Conservation (phyloP, 768 basidiomycete species). For the Thelephora aurantiotincta region DNA sequence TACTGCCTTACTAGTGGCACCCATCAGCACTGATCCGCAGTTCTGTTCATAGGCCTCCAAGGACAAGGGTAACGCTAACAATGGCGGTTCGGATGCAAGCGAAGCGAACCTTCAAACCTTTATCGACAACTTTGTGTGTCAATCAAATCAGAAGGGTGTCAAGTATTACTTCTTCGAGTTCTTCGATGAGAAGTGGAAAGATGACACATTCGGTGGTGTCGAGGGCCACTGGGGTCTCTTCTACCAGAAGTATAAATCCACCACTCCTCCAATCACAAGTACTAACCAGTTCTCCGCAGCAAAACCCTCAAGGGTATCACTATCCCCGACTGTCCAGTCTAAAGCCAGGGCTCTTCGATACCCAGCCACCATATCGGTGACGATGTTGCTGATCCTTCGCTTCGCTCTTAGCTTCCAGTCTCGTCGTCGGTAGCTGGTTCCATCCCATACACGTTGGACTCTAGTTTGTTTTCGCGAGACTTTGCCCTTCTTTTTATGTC, state of each 20-base stretch:
- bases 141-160: conserved; percentile 69
- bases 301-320: conserved; percentile 59
- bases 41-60: conserved; percentile 26
- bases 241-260: conserved; percentile 31
- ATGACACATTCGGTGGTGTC: conserved; percentile 62
- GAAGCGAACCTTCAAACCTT: conserved; percentile 60
- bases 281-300: conserved; percentile 23
- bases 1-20: background rate
- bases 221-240: conserved; percentile 51
- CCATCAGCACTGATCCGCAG: background rate
- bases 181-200: conserved; percentile 78
- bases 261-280: background rate
- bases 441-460: background rate
- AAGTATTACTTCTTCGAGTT: conserved; percentile 85
- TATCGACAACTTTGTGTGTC: conserved; percentile 78
- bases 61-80: conserved; percentile 37
- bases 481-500: too few species aligned
- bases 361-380: background rate
- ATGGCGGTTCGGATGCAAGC: conserved; percentile 58
- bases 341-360: conserved; percentile 1
- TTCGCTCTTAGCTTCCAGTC: background rate
- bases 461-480: background rate
- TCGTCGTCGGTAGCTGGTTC: background rate
- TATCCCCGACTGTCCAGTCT: conserved; percentile 40
- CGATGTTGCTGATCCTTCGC: background rate